Percentiles rank a stretch among this genome's conserved stretches.
Conservation (phyloP, 2,329 filamentous ascomycete species). For the Fusarium illudens region DNA sequence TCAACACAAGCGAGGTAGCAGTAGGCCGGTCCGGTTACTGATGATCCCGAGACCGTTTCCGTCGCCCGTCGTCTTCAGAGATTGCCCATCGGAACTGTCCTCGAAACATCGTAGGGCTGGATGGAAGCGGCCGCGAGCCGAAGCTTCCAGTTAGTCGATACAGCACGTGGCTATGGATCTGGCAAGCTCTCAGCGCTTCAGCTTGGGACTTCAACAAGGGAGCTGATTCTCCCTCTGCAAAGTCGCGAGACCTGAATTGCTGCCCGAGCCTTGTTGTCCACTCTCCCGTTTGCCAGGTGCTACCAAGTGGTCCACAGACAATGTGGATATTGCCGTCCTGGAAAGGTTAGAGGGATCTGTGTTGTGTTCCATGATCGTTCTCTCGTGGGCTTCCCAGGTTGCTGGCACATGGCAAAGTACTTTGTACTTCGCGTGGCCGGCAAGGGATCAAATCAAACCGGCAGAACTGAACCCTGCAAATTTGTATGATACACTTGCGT, state of each 20-base stretch:
- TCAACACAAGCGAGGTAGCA: not conserved
- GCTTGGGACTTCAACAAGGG: not conserved
- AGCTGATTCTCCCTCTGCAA: not conserved
- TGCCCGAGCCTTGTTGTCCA: slow-evolving; percentile 8
- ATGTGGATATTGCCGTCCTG: slow-evolving; percentile 32
- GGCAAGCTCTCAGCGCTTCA: not conserved
- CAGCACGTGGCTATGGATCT: slow-evolving; percentile 10
- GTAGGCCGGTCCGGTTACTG: slow-evolving; percentile 3
- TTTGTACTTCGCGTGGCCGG: slow-evolving; percentile 32
- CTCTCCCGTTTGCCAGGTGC: not conserved
- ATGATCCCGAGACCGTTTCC: slow-evolving; percentile 9
- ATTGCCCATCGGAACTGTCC: not conserved
- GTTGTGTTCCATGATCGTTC: slow-evolving; percentile 29
- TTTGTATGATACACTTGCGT: slow-evolving; percentile 6
- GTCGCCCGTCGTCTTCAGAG: not conserved
- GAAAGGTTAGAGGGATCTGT: slow-evolving; percentile 37
- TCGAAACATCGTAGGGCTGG: slow-evolving; percentile 24
- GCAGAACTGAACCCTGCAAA: slow-evolving; percentile 22
- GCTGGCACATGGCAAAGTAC: slow-evolving; percentile 42
- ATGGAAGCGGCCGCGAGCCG: slow-evolving; percentile 1
- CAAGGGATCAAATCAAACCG: slow-evolving; percentile 20
- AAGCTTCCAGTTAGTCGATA: not conserved
- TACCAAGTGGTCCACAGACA: slow-evolving; percentile 14
- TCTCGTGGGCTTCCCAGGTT: slow-evolving; percentile 26
- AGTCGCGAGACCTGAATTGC: slow-evolving; percentile 1